Conservation (phyloP, 2,329 filamentous ascomycete species). For the Fusarium marasasianum region DNA sequence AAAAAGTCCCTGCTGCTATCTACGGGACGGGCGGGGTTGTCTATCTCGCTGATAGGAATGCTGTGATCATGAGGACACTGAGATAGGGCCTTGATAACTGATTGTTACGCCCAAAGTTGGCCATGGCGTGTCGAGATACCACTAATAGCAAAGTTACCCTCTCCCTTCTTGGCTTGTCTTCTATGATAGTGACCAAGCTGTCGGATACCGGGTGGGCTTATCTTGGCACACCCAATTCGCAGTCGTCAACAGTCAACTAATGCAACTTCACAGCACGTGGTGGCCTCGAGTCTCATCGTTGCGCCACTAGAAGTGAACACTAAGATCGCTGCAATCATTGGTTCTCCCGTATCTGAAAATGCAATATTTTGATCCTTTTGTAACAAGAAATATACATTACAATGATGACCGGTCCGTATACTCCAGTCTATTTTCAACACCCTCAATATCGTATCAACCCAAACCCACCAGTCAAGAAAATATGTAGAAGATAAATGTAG, state of each 20-base stretch:
- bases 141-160: neutral
- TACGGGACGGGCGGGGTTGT: slow-evolving; percentile 11
- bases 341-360: neutral
- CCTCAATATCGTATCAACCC: neutral
- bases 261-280: neutral
- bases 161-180: neutral
- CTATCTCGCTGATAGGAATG: neutral
- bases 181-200: neutral
- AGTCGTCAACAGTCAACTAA: neutral
- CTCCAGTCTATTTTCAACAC: neutral
- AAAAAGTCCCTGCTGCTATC: slow-evolving; percentile 28
- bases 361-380: neutral
- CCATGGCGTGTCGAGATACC: neutral
- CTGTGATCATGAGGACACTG: slow-evolving; percentile 5
- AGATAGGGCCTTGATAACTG: neutral
- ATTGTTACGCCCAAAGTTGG: neutral
- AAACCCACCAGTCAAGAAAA: neutral
- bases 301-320: neutral
- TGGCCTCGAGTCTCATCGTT: neutral
- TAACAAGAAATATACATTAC: slow-evolving; percentile 23
- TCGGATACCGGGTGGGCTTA: neutral
- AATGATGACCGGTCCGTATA: slow-evolving; percentile 4
- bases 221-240: neutral
- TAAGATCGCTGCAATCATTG: neutral
- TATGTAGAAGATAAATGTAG: neutral